phyloP scores from a whole-genome alignment of 2,329 filamentous ascomycete species.

The Colletotrichum echinochloae region DNA sequence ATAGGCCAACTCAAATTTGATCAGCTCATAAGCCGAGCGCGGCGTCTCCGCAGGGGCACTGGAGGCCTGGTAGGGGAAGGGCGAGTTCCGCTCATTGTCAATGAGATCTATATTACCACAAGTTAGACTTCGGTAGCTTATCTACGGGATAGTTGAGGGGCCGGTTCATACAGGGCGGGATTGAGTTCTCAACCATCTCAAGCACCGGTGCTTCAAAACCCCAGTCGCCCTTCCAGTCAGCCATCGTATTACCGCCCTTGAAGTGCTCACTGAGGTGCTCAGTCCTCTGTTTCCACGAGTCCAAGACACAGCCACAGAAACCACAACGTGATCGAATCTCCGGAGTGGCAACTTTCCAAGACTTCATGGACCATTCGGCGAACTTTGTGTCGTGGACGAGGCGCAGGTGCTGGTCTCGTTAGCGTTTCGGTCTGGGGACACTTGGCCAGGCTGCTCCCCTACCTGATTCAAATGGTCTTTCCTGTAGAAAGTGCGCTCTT shows the following conservation, averaged over 20 bases:
- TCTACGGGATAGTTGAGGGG: slow-evolving; percentile 52
- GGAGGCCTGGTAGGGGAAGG: slow-evolving; percentile 65
- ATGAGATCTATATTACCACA: slow-evolving; percentile 66
- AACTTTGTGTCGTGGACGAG: slow-evolving; percentile 74
- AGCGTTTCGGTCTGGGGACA: neutral
- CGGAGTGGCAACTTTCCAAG: slow-evolving; percentile 70
- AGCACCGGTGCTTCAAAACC: slow-evolving; percentile 72
- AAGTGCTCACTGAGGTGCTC: slow-evolving; percentile 70
- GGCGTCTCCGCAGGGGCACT: slow-evolving; percentile 59
- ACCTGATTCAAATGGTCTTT: slow-evolving; percentile 72
- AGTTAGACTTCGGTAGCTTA: slow-evolving; percentile 55
- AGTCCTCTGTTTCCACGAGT: slow-evolving; percentile 70
- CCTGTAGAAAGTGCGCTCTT: slow-evolving; percentile 74
- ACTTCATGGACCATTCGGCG: slow-evolving; percentile 72
- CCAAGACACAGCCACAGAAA: slow-evolving; percentile 73
- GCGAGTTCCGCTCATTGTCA: slow-evolving; percentile 70
- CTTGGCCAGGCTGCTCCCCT: neutral
- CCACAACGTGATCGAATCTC: slow-evolving; percentile 73
- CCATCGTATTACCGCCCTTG: slow-evolving; percentile 72
- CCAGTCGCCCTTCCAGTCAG: slow-evolving; percentile 78
- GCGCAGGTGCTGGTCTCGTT: slow-evolving; percentile 64
- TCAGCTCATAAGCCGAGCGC: slow-evolving; percentile 70
- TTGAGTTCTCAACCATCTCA: slow-evolving; percentile 74
- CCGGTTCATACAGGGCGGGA: slow-evolving; percentile 70
- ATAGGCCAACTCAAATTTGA: slow-evolving; percentile 68